phyloP scores from a whole-genome alignment of 1,139 yeast genomes.

The Candida neerlandica region DNA sequence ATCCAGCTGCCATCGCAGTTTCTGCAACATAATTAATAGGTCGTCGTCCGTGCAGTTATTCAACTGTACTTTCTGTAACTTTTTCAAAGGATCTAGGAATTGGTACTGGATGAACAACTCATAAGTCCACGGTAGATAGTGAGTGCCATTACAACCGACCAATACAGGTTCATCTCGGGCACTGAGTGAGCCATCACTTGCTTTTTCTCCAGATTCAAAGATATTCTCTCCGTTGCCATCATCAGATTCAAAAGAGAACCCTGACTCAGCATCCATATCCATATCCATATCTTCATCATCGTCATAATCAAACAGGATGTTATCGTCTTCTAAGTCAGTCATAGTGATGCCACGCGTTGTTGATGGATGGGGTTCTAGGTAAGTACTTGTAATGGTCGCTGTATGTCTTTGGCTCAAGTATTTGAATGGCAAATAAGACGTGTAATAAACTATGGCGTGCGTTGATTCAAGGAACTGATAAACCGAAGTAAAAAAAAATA shows the following conservation, averaged over 20 bases:
- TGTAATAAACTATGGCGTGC: neutral
- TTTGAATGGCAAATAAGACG: conserved; percentile 3
- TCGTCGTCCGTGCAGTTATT: conserved; percentile 44
- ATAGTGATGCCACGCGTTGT: conserved; percentile 9
- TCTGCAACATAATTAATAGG: conserved; percentile 54
- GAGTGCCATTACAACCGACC: conserved; percentile 18
- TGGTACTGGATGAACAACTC: conserved; percentile 25
- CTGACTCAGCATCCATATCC: neutral
- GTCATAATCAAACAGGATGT: conserved; percentile 20
- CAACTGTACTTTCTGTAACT: conserved; percentile 25
- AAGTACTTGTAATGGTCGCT: neutral
- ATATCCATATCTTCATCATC: neutral
- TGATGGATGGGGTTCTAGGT: neutral
- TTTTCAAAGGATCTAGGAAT: conserved; percentile 22
- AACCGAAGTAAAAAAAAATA: neutral
- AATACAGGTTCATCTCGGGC: conserved; percentile 9
- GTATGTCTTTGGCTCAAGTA: neutral
- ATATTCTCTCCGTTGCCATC: conserved; percentile 20
- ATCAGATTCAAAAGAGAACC: conserved; percentile 13
- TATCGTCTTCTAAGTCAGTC: conserved; percentile 21
- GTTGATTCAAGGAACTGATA: neutral
- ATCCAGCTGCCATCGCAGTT: conserved; percentile 75
- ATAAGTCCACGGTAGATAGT: conserved; percentile 32
- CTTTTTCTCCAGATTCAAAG: neutral
- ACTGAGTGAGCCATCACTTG: neutral